These are phyloP conservation scores for Leucoagaricus sp. DNA, from an alignment of 1,284 basidiomycete genomes.

Conservation along the genomic window DNA sequence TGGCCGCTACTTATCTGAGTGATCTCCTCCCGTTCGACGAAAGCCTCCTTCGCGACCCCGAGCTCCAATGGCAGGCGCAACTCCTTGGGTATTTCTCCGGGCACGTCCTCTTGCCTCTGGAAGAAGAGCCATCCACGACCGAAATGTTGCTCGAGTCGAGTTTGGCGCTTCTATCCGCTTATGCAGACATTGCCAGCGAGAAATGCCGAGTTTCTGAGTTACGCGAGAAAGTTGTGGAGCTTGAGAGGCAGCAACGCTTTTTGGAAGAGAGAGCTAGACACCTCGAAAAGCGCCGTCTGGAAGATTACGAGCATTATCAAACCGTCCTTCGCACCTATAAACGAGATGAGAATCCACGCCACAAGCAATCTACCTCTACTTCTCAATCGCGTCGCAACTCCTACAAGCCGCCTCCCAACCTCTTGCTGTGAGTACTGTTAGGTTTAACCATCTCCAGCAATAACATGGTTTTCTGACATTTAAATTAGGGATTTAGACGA, in stretches of 20 bases:
- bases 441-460: not conserved
- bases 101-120: conserved; percentile 47
- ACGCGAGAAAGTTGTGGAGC: conserved; percentile 34
- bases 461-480: not conserved
- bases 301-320: conserved; percentile 8
- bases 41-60: conserved; percentile 40
- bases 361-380: not conserved
- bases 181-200: conserved; percentile 39
- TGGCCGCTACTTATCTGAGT: conserved; percentile 45
- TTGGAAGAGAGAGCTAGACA: conserved; percentile 7
- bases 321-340: not conserved
- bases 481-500: conserved; percentile 33
- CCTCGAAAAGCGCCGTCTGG: conserved; percentile 7
- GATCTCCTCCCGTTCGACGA: conserved; percentile 51
- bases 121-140: conserved; percentile 22
- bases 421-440: conserved; percentile 43
- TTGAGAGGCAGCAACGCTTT: conserved; percentile 24
- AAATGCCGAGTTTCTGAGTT: conserved; percentile 27
- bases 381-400: too few relatives aligned
- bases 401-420: conserved; percentile 3
- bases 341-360: not conserved
- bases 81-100: conserved; percentile 60
- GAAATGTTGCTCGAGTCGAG: conserved; percentile 48
- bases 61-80: conserved; percentile 62
- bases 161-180: conserved; percentile 43